Evolutionary conservation across 129 eudicot genomes (phyloP), one percentile per base, ranked within the genome.

Genomic region (Artemisia tridentata): DNA sequence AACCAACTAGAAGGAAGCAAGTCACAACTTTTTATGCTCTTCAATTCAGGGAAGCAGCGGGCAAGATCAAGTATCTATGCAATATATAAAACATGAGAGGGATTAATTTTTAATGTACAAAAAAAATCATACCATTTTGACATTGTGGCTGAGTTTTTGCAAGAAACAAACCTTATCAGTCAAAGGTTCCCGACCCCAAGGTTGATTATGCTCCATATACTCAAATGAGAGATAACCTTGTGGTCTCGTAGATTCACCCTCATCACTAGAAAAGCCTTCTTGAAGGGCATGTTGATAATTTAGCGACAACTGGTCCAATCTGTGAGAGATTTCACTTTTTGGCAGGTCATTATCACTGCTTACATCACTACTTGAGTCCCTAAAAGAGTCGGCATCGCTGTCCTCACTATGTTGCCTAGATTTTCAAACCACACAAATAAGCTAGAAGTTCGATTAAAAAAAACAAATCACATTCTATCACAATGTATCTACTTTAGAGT

Each of bases 281-380:
- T 83, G 95, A 62, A 79, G 79, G 14, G 81, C 34, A 43, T 83
- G 84, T 38, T 85, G 87, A 48, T 87, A 82, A 63, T 78, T 84
- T 71, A 80, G 67, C 8, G 86, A 84, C 65, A 88, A 69, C 49
- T 54, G 74, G 46, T 86, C 91, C 65, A 86, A 52, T 58, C 83
- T 75, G 13, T 29, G 75, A 21, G 65, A 55, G 10, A 73, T 79
- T 60, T 78, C 89, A 77, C 66, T 63, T 41, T 77, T 77, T 69
- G 71, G 73, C n/a, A 74, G 21, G 78, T 93, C 99, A 78, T 83
- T 79, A 73, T 88, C 99, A 73, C 97, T 84, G 79, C 97, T 90
- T 66, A 80, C 89, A 76, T 86, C 97, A 84, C 99, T 87, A 77
- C 99, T 80, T 34, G 93, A 90, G 76, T 88, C 97, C 90, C 92